Evolutionary conservation across 495 filamentous ascomycete genomes (phyloP).

Genomic region (Cudoniella acicularis): DNA sequence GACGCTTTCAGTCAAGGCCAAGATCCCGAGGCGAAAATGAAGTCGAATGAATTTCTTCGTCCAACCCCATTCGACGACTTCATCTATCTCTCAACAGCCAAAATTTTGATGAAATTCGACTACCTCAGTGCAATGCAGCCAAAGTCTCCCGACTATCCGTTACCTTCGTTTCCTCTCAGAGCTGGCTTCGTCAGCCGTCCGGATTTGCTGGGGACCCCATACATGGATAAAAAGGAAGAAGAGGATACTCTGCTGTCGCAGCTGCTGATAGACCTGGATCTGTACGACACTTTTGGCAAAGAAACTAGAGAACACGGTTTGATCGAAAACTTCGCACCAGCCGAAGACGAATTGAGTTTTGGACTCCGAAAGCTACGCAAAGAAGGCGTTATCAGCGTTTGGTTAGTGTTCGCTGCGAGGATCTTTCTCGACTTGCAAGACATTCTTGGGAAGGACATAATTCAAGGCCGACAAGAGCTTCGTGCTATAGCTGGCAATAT

Average conservation of each 20-base stretch:
- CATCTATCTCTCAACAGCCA: not conserved
- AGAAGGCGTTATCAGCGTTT: not conserved
- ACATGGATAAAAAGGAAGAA: not conserved
- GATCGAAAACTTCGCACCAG: not conserved
- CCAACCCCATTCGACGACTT: not conserved
- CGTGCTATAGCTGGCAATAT: not conserved
- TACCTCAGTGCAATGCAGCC: not conserved
- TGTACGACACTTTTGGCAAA: not conserved
- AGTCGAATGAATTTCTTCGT: not conserved
- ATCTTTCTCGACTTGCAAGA: not conserved
- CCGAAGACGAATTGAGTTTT: not conserved
- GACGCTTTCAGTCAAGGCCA: not conserved
- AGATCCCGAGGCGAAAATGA: not conserved
- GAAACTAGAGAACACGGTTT: not conserved
- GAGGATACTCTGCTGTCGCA: not conserved
- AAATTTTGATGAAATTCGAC: not conserved
- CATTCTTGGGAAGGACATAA: not conserved
- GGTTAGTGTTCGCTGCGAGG: not conserved
- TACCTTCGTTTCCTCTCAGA: not conserved
- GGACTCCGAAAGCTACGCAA: not conserved
- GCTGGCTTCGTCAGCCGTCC: not conserved
- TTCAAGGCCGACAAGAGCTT: not conserved
- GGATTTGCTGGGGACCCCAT: not conserved
- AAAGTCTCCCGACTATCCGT: not conserved
- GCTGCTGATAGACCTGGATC: not conserved